Evolutionary conservation across 192 early-diverging fungal species (phyloP), one percentile per base, ranked within the genome.

Genomic region (Podila epigama): DNA sequence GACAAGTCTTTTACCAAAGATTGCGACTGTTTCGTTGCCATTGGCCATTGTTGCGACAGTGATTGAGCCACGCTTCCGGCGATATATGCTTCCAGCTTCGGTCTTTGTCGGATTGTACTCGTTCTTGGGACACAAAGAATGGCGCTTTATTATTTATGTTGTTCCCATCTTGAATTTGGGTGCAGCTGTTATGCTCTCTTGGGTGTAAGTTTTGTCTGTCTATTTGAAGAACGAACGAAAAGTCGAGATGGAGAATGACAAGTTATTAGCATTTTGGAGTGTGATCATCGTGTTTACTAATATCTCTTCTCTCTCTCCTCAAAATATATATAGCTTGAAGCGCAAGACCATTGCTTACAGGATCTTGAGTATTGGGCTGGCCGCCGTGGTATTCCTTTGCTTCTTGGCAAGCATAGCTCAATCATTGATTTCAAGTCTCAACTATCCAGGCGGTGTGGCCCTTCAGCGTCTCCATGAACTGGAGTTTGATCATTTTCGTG

Each of bases 371-470:
- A 15, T 81, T 11, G 37, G 25, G 10, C 29, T 87, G 15, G 51
- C 60, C 28, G 70, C 35, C 13, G 35, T 48, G n/a, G 27, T 82
- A 7, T 32, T 66, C 0, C 15, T 68, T 10, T 78, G 60, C 33
- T 78, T 81, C 29, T n/a, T 75, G 15, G 44, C 59, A 4, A 77
- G 82, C 22, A 29, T 71, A 2, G 42, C 66, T 0, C 85, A 88
- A 66, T 69, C 87, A 11, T 68, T 82, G 20, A 69, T 92, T 4
- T 96, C 95, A 10, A 79, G 82, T 13, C 67, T 77, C 4, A 98
- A 98, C 81, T 98, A 98, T 58, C 96, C 97, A 16, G 97, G 95
- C 8, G 97, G 94, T 2, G 63, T 86, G 10, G 95, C 95, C 1
- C 69, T 98, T 35, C 65, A 78, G 20, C 65, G 61, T 37, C 70